phyloP scores from a whole-genome alignment of 2,329 filamentous ascomycete genomes.

The Chrysoporthe cubensis region DNA sequence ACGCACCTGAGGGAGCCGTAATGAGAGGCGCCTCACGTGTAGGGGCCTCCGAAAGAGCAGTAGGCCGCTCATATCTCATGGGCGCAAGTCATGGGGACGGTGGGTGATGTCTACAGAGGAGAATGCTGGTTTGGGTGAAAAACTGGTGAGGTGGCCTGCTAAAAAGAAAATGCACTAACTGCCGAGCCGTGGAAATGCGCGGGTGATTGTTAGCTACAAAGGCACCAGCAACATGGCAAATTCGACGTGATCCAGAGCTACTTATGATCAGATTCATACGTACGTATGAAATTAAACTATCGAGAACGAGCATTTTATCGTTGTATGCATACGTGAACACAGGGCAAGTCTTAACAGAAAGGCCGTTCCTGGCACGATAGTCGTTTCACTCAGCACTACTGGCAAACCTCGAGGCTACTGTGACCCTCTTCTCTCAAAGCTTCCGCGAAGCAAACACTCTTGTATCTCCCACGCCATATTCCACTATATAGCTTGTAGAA shows the following conservation, averaged over 20 bases:
- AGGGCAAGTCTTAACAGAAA: background rate
- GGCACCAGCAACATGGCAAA: background rate
- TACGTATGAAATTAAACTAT: background rate
- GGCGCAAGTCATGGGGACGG: constrained; percentile 13
- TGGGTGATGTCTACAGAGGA: background rate
- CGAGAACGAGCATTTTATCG: background rate
- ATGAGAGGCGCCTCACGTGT: constrained; percentile 21
- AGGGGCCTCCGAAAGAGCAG: constrained; percentile 30
- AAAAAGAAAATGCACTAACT: constrained; percentile 1
- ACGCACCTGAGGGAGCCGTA: constrained; percentile 27
- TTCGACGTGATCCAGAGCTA: background rate
- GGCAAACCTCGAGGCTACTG: background rate
- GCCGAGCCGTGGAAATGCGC: background rate
- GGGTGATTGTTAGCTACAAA: background rate
- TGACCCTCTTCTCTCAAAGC: background rate
- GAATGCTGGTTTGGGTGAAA: constrained; percentile 1
- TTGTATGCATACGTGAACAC: background rate
- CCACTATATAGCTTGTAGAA: background rate
- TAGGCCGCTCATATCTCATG: constrained; percentile 29
- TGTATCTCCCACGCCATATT: background rate
- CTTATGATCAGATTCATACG: background rate
- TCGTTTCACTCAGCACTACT: background rate
- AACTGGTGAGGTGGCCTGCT: background rate
- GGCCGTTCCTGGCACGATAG: background rate
- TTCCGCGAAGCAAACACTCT: background rate